Evolutionary conservation across 1,139 yeast genomes (phyloP), one percentile per base, ranked within the genome.

Genomic region (Candida sp.): DNA sequence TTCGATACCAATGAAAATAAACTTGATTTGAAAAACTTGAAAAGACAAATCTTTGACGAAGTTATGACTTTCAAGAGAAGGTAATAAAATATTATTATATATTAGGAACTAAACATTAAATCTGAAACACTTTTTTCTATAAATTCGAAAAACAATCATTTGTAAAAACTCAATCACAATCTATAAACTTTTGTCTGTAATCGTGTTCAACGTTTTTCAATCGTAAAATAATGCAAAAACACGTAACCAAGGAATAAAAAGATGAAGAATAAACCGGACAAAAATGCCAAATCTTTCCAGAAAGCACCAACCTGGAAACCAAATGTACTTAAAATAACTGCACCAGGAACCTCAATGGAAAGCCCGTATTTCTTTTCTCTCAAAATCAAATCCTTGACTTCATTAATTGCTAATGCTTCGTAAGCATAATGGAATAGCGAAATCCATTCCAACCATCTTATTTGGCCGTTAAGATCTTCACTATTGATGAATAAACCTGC

Each of bases 291-390:
- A 61, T 93, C 98, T 36, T 71, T 68, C 67, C 81, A 68, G 49
- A 87, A 77, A 2, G 93, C 95, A 34, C 82, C 80, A 19, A 88
- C 91, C 50, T 87, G 79, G 63, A 93, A 93, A 0, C 99, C 99
- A 70, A 93, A 93, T 0, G 98, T 90, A 53, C 95, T 87, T 52
- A 93, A 75, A 47, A 93, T 93, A 1, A 96, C 95, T 1, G 99
- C 98, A 5, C 99, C 99, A 0, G 99, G 99, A n/a, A 93, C 95
- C 63, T 90, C 97, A 52, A 93, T 93, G 41, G 93, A 87, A 36
- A 93, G 75, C 0, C 99, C 99, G 57, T 84, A 93, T 64, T 93
- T 93, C 60, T 83, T 84, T 60, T 93, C 99, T 50, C 81, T 82
- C 55, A 93, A 73, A 9, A 89, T 83, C 58, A 93, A 74, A 41